Base-by-base conservation (phyloP, 345 rosid species). In the Eucalyptus tenuipes region DNA sequence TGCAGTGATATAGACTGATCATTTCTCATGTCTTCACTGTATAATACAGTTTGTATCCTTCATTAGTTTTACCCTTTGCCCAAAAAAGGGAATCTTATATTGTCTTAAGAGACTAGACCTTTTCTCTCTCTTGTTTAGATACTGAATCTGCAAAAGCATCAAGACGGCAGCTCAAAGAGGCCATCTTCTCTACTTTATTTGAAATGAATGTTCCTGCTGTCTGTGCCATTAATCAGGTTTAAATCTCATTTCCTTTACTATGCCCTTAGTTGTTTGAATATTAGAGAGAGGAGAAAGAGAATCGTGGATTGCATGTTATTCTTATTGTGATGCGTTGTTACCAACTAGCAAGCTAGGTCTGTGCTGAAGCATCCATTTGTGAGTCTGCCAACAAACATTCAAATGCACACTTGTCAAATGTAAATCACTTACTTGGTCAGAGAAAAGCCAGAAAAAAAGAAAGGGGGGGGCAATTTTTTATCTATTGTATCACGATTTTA, bases 111-210 rank as follows among this genome's bases (percentile, higher is more conserved):
- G 84, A 40, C 8, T 42, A 6, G 84, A 75, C 47, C 47, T 75
- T 20, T 75, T 40, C 47, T 40, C 40, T 20, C 8, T 31, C 66
- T 49, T 86, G 87, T 90, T 47, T 92, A 97, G 99, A 96, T 91
- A 97, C 98, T 48, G 99, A 97, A 91, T 88, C 97, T 52, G 98
- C 99, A 85, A 95, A 93, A 91, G 99, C 99, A 90, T 95, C 99
- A 88, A 95, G 99, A 92, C 92, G 92, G 91, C 99, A 95, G 90
- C 97, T 97, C 85, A 97, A 95, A 92, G 96, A 95, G 37, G 95
- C 98, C 88, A 94, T 96, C 89, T 89, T 92, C 89, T 88, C 94
- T 14, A 95, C 95, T 89, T 91, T 97, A 61, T 97, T 97, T 94
- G 98, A 95, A 88, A 94, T 97, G 98, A 93, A 96, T 92, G 98